These are phyloP conservation scores for Skeletonema costatum DNA, from an alignment of 108 stramenopile species.

Conservation along the genomic window DNA sequence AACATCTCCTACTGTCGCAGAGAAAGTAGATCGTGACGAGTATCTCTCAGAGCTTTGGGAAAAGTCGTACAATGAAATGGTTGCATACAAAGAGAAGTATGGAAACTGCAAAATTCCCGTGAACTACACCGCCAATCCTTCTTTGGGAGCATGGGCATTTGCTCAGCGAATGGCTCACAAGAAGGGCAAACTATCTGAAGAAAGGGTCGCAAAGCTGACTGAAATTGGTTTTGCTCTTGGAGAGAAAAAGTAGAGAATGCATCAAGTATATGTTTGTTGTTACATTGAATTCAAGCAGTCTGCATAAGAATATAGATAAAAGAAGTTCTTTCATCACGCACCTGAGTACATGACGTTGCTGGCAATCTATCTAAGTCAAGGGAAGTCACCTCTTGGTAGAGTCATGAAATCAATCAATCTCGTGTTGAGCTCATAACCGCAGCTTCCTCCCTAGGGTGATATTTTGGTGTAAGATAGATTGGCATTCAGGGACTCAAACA, in stretches of 20 bases:
- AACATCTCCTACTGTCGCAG: not conserved
- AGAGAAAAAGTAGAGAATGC: not conserved
- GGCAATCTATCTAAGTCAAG: no score
- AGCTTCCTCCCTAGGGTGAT: no score
- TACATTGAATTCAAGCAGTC: not conserved
- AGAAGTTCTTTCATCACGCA: no score
- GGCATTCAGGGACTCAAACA: not conserved
- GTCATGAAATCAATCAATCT: no score
- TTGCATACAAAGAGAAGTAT: slow-evolving; percentile 5
- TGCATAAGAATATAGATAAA: no score
- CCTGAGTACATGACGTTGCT: no score
- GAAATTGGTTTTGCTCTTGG: slow-evolving; percentile 15
- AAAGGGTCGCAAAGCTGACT: slow-evolving; percentile 12
- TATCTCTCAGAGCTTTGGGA: slow-evolving; percentile 1
- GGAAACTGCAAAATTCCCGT: slow-evolving; percentile 12
- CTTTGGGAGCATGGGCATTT: slow-evolving; percentile 34
- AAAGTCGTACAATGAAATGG: not conserved
- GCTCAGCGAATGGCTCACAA: slow-evolving; percentile 20
- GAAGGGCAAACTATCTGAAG: slow-evolving; percentile 34
- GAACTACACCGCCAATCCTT: slow-evolving; percentile 10
- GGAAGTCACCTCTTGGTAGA: no score
- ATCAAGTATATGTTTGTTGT: not conserved
- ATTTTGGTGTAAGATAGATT: no score
- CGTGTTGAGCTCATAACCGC: no score
- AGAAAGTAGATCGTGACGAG: not conserved